Evolutionary conservation across 2,329 filamentous ascomycete species (phyloP), one percentile per base, ranked within the genome.

Genomic region (Trichophyton benhamiae): DNA sequence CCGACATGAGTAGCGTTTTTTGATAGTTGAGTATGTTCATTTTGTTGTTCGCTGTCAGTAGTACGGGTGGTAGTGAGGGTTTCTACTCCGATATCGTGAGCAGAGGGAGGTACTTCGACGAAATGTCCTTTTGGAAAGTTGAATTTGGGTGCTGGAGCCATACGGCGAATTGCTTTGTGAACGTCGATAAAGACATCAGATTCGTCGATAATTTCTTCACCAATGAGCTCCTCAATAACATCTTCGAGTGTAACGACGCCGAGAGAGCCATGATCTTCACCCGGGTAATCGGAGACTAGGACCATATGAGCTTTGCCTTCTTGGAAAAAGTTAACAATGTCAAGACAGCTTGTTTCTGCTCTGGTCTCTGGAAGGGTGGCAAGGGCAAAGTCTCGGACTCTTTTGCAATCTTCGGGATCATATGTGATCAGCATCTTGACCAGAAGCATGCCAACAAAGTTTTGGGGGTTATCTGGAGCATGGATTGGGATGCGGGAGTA

Each of bases 221-320:
- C 94, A 74, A 99, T 99, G 30, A 99, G 79, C 74, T 99, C 94
- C 74, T 99, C 94, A 70, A 99, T 99, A 3, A 99, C 94, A 73
- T 99, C 94, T 73, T 99, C 94, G 1, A 99, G 78, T 0, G 94
- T 99, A 15, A 99, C 90, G 2, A 99, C 94, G 61, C 94, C 94
- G 11, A 96, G 79, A 4, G 91, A 91, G 53, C 94, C 94, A 68
- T 88, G 86, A 69, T 95, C 87, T 66, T 95, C 89, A n/a, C 92
- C 91, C 0, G 94, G 94, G 66, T 78, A 83, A 69, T 96, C 89
- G 0, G 92, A 96, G 7, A 97, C 94, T 30, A 99, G 79, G 0
- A 97, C 92, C 91, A 99, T 96, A 74, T 99, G 94, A 1, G 91
- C 96, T 74, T 99, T 99, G 68, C 94, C 94, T 78, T 99, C 94